Evolutionary conservation across 345 rosid species (phyloP).

Genomic region (Psidium friedrichsthalianum): DNA sequence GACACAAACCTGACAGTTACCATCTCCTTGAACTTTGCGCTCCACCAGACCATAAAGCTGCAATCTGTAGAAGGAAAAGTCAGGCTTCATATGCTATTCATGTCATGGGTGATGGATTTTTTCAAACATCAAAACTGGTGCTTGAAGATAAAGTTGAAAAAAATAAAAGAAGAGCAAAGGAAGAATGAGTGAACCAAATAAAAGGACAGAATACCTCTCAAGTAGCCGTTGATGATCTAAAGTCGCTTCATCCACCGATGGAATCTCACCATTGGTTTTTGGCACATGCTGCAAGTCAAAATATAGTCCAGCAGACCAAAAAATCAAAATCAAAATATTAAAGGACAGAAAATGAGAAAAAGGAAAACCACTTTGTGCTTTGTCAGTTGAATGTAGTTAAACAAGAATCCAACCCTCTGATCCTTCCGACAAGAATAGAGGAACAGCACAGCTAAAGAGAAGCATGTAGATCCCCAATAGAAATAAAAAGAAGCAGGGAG

Average conservation of each 20-base stretch:
- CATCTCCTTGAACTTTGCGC: conserved; percentile 59
- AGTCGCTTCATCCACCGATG: conserved; percentile 49
- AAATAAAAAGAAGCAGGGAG: background rate
- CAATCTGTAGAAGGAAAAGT: conserved; percentile 19
- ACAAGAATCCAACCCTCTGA: background rate
- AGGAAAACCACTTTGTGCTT: background rate
- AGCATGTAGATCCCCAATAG: background rate
- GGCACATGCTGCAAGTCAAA: conserved; percentile 35
- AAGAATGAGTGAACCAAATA: background rate
- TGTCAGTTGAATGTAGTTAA: background rate
- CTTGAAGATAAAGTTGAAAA: background rate
- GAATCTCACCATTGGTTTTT: conserved; percentile 54
- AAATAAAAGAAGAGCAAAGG: background rate
- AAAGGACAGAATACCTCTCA: conserved; percentile 27
- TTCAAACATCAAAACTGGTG: background rate
- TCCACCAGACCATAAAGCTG: conserved; percentile 58
- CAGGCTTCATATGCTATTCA: background rate
- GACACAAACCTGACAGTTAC: conserved; percentile 51
- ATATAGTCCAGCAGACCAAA: background rate
- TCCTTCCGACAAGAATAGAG: background rate
- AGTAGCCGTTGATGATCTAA: conserved; percentile 55
- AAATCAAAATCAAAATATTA: background rate
- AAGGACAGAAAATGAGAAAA: background rate
- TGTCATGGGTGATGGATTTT: background rate
- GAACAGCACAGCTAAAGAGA: background rate